Conservation (phyloP, 345 rosid genomes). For the Angophora floribunda region DNA sequence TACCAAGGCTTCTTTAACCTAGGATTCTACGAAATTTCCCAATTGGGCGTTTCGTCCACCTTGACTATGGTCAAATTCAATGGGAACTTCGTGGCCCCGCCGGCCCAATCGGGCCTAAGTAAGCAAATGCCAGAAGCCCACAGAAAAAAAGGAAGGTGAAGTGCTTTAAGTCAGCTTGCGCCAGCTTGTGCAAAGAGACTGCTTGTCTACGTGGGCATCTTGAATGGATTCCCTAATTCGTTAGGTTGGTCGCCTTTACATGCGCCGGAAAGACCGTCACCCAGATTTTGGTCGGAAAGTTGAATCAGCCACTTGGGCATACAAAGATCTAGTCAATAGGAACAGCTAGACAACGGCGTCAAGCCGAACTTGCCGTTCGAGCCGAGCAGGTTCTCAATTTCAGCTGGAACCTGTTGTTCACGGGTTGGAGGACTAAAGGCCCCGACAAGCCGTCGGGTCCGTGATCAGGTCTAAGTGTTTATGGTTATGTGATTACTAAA, state of each 20-base stretch:
- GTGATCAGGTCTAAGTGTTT: neutral
- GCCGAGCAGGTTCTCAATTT: neutral
- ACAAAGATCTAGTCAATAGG: neutral
- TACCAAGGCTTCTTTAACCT: neutral
- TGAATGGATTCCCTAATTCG: neutral
- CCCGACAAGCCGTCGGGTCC: neutral
- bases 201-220: neutral
- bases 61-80: neutral
- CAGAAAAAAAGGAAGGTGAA: neutral
- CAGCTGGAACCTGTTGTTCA: neutral
- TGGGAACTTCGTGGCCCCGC: neutral
- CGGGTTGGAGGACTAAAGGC: neutral
- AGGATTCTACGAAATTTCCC: neutral
- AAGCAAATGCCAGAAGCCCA: neutral
- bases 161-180: neutral
- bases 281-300: neutral
- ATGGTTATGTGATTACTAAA: neutral
- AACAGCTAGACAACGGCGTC: neutral
- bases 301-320: neutral
- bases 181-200: neutral
- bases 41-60: neutral
- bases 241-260: neutral
- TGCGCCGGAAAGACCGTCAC: neutral
- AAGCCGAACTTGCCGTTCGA: neutral
- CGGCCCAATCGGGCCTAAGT: neutral